Percentiles rank a stretch among this genome's conserved stretches.
phyloP scores from a whole-genome alignment of 306 rosid species.

The Dicorynia guianensis region DNA sequence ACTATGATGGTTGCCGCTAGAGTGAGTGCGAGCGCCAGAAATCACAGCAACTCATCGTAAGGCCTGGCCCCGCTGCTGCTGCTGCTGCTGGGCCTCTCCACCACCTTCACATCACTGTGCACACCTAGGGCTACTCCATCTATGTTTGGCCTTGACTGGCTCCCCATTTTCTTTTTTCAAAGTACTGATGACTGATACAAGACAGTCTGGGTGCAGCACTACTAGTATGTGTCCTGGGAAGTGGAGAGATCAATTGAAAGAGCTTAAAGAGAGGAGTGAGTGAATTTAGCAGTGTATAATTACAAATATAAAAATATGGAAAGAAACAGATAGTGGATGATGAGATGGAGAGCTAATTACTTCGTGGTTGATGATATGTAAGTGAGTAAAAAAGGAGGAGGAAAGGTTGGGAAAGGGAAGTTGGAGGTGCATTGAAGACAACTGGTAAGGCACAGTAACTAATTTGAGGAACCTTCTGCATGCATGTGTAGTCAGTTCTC shows the following conservation, averaged over 20 bases:
- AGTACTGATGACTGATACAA: too few relatives aligned
- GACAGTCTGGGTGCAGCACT: too few relatives aligned
- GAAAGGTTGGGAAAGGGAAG: slow-evolving; percentile 61
- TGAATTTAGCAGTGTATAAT: too few relatives aligned
- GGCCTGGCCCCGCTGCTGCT: too few relatives aligned
- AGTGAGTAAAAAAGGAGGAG: background rate
- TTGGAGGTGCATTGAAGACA: slow-evolving; percentile 55
- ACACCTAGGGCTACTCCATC: too few relatives aligned
- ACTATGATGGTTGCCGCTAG: slow-evolving; percentile 56
- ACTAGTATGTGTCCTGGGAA: too few relatives aligned
- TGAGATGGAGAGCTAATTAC: too few relatives aligned
- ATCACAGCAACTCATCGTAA: slow-evolving; percentile 44
- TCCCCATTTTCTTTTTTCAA: slow-evolving; percentile 22
- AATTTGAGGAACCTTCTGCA: slow-evolving; percentile 21
- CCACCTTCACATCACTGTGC: slow-evolving; percentile 47
- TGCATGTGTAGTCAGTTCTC: too few relatives aligned
- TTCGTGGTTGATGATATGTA: background rate
- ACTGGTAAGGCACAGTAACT: slow-evolving; percentile 35
- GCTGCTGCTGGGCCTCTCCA: slow-evolving; percentile 34
- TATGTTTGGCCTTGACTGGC: slow-evolving; percentile 10
- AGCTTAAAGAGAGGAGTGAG: too few relatives aligned
- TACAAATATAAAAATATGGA: too few relatives aligned
- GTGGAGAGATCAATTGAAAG: too few relatives aligned
- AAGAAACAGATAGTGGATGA: too few relatives aligned
- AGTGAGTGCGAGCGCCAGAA: slow-evolving; percentile 52